Percentiles rank a stretch among this genome's conserved stretches.
phyloP scores from a whole-genome alignment of 108 stramenopile genomes.

The Schizochytrium sp. region DNA sequence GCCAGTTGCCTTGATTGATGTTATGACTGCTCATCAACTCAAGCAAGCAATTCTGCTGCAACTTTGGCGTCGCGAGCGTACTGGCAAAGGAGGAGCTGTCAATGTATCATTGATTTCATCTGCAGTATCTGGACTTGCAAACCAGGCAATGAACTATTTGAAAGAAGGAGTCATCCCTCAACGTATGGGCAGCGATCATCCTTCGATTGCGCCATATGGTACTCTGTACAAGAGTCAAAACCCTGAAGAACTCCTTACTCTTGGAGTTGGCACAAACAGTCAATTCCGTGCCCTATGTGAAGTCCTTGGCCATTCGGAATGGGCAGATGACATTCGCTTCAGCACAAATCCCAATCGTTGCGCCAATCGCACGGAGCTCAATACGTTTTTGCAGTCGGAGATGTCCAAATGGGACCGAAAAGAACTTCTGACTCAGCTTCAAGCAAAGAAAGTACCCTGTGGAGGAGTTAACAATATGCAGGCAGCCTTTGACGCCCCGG shows the following conservation, averaged over 20 bases:
- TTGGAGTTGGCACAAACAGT: slow-evolving; percentile 34
- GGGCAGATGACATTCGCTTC: slow-evolving; percentile 7
- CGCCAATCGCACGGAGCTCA: slow-evolving; percentile 37
- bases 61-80: slow-evolving; percentile 49
- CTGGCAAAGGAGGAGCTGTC: slow-evolving; percentile 37
- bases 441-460: background rate
- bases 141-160: slow-evolving; percentile 47
- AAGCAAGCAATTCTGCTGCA: slow-evolving; percentile 29
- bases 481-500: slow-evolving; percentile 41
- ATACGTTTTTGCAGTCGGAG: background rate
- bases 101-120: slow-evolving; percentile 39
- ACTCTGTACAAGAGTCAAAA: background rate
- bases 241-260: slow-evolving; percentile 17
- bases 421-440: background rate
- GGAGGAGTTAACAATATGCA: slow-evolving; percentile 47
- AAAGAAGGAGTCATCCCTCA: slow-evolving; percentile 46
- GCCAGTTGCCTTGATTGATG: slow-evolving; percentile 34
- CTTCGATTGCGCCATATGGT: slow-evolving; percentile 38
- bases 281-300: slow-evolving; percentile 25
- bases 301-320: background rate
- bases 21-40: slow-evolving; percentile 57
- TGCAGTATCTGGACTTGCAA: slow-evolving; percentile 29
- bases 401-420: slow-evolving; percentile 2
- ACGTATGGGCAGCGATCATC: slow-evolving; percentile 51
- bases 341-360: slow-evolving; percentile 20